Base-by-base conservation (phyloP, 108 stramenopile species). In the Halocafeteria seosinensis region DNA sequence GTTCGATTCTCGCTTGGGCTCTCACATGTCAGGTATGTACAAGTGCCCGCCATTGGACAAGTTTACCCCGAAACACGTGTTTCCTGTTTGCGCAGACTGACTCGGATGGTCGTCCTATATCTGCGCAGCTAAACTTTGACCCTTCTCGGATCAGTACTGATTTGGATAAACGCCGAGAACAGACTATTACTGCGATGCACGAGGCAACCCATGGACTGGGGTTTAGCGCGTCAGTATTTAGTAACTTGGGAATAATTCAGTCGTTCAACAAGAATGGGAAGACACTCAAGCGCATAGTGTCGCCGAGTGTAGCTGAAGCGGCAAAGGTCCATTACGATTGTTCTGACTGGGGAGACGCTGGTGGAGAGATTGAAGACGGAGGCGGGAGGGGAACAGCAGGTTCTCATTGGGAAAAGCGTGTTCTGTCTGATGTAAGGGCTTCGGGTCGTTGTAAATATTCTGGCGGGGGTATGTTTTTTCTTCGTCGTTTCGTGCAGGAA, bases 391-490 rank as follows among this genome's bases (percentile, higher is more conserved):
- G 57, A 6, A 59, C 57, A 6, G 57, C 57, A 12, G 57, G 57
- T 12, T n/a, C 21, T n/a, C 57, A 59, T n/a, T 28, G 5, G 12
- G 57, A 59, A 35, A 59, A 77, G 73, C 73, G 50, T 33, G 58
- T 75, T 38, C 69, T 62, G 28, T 70, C 63, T 35, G 68, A 74
- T 23, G n/a, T n/a, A n/a, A n/a, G n/a, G n/a, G n/a, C n/a, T n/a
- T n/a, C n/a, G n/a, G n/a, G n/a, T n/a, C n/a, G n/a, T n/a, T n/a
- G n/a, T n/a, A n/a, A n/a, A n/a, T n/a, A n/a, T n/a, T n/a, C n/a
- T n/a, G n/a, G n/a, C n/a, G n/a, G n/a, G n/a, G n/a, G n/a, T n/a
- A n/a, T n/a, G n/a, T n/a, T n/a, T n/a, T n/a, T n/a, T n/a, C n/a
- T n/a, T n/a, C n/a, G n/a, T n/a, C n/a, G n/a, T n/a, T n/a, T n/a